Base-by-base conservation (phyloP, 1,284 basidiomycete species). In the Neotropicomus parvogracilis region DNA sequence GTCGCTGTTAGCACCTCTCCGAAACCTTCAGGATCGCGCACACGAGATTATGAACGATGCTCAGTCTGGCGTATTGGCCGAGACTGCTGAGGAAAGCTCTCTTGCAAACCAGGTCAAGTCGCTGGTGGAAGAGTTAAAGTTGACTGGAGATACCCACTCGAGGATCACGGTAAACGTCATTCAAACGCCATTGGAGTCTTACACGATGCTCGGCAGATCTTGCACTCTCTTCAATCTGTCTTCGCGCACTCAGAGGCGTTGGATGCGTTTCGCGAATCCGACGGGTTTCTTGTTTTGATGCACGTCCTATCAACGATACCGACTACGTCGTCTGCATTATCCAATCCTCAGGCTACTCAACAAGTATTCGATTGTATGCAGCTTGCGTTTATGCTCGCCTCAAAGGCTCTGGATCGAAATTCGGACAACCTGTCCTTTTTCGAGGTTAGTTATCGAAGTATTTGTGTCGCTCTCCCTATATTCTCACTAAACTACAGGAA, bases 251-350 rank as follows among this genome's bases (percentile, higher is more conserved):
- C 72, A 8, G 70, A 67, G 45, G 85, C 85, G 9, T 86, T 83
- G 63, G 81, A 85, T 48, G 80, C 84, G 8, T 91, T 91, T 64
- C 75, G 86, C 8, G 85, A 88, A 59, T 72, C 85, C 60, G 88
- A 91, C 54, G 88, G 88, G 1, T 89, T 89, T 59, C 69, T 90
- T 19, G 75, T 81, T 14, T 68, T 88, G 35, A 80, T 88, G 68
- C 85, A 78, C 55, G 74, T 83, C 26, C 70, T 91, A 4, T 85
- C 85, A 1, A 79, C 79, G 2, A 65, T 82, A 1, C 70, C 70
- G 13, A 40, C 54, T 13, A 47, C 49, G 1, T 55, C 60, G 5
- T 64, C 67, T 42, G 59, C 68, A 26, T 59, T 65, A 36, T 56
- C 67, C 21, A 66, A 70, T 31, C 74, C 74, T 26, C 70, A 75